Conservation (phyloP, 129 eudicot species). For the Silybum marianum region DNA sequence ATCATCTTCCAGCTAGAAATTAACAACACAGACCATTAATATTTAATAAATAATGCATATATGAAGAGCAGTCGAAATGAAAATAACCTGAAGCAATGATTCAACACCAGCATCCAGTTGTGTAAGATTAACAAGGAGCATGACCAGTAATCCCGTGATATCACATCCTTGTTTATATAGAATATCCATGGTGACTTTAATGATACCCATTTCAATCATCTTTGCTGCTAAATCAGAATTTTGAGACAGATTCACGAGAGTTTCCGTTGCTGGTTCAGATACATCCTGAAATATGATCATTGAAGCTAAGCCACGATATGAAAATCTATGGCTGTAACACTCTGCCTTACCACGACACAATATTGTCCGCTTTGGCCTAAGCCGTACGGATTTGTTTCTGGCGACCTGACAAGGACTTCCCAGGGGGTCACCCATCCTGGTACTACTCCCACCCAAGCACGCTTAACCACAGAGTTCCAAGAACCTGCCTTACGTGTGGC, state of each 20-base stretch:
- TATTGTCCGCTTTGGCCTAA: too few species aligned
- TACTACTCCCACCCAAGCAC: too few species aligned
- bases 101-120: slow-evolving; percentile 90
- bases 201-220: slow-evolving; percentile 68
- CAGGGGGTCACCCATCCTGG: too few species aligned
- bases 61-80: neutral
- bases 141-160: slow-evolving; percentile 52
- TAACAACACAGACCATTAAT: slow-evolving; percentile 14
- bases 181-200: slow-evolving; percentile 54
- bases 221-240: slow-evolving; percentile 62
- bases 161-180: slow-evolving; percentile 63
- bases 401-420: too few species aligned
- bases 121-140: slow-evolving; percentile 83
- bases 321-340: too few species aligned
- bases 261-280: slow-evolving; percentile 83
- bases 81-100: slow-evolving; percentile 78
- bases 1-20: slow-evolving; percentile 71
- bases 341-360: too few species aligned
- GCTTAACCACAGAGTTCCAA: too few species aligned
- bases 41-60: neutral
- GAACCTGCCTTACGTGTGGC: too few species aligned
- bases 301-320: neutral
- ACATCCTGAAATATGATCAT: slow-evolving; percentile 59
- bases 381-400: too few species aligned
- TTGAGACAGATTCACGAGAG: slow-evolving; percentile 83